Evolutionary conservation across 352 stramenopile species (phyloP).

Genomic region (Phytophthora cajani): DNA sequence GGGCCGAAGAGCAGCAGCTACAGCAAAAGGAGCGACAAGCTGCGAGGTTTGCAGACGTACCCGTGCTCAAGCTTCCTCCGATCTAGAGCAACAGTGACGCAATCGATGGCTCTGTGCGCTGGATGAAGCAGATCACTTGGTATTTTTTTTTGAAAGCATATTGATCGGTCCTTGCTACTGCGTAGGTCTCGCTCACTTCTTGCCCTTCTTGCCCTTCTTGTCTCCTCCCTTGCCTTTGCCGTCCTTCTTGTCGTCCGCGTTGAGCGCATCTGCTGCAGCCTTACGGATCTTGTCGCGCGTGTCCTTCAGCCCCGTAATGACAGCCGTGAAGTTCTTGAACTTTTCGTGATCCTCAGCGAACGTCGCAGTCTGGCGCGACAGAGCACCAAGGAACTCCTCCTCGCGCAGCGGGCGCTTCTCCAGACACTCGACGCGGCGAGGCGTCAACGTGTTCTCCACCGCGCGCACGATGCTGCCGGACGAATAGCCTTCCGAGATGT

Average conservation of each 20-base stretch:
- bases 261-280: constrained; percentile 59
- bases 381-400: constrained; percentile 86
- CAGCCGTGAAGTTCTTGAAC: constrained; percentile 78
- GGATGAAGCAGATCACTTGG: constrained; percentile 18
- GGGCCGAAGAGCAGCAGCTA: constrained; percentile 54
- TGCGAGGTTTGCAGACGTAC: constrained; percentile 10
- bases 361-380: constrained; percentile 70
- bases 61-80: constrained; percentile 34
- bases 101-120: background rate
- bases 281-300: constrained; percentile 74
- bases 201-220: constrained; percentile 80
- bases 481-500: constrained; percentile 93
- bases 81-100: constrained; percentile 12
- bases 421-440: constrained; percentile 76
- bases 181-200: constrained; percentile 34
- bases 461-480: constrained; percentile 83
- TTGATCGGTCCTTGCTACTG: background rate
- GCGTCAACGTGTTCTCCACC: constrained; percentile 83
- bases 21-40: constrained; percentile 23
- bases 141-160: constrained; percentile 28
- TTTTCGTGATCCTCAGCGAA: constrained; percentile 79
- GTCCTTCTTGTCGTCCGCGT: constrained; percentile 74
- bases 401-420: constrained; percentile 82
- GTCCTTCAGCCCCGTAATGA: constrained; percentile 79
- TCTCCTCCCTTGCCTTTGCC: constrained; percentile 44